Base-by-base conservation (phyloP, 768 basidiomycete genomes). In the Sporobolomyces roseus region DNA sequence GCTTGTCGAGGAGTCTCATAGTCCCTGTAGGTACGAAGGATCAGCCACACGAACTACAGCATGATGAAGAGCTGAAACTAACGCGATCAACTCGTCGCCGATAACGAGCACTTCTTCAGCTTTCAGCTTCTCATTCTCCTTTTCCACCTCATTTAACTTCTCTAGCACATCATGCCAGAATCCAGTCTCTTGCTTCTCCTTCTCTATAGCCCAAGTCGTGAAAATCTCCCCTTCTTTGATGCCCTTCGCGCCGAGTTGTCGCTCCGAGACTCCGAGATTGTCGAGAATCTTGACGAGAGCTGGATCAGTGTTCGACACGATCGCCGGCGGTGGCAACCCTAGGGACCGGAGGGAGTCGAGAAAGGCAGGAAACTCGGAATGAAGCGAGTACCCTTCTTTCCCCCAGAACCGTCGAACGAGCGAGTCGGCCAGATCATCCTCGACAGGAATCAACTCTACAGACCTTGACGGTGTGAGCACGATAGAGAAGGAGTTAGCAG, bases 371-470 rank as follows among this genome's bases (percentile, higher is more conserved):
- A 61, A 45, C n/a, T 71, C 70, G 10, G n/a, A 6, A 49, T 71
- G 70, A 17, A 67, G 70, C 4, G n/a, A 30, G 49, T 71, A 71
- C 10, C 62, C 70, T 36, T 63, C 56, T 7, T 13, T 10, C 1
- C 65, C 56, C 58, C 59, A 61, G 53, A 71, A 71, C 7, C 70
- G 70, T 12, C 41, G 23, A n/a, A 71, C 29, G 25, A 71, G 66
- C 5, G 52, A n/a, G 5, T 2, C 4, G 8, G 59, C 45, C 25
- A 71, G 56, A 3, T 4, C 4, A 1, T 1, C 6, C 5, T 12
- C 0, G 55, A 71, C 51, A 1, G 51, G 13, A 0, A 36, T 17
- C 12, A 71, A 25, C 1, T 49, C 65, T 71, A 45, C 4, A 32
- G 38, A 17, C 38, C 17, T 17, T 25, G 5, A 41, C 17, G 8